Conservation (phyloP, 805 yeast species). For the Teunomyces tritomae region DNA sequence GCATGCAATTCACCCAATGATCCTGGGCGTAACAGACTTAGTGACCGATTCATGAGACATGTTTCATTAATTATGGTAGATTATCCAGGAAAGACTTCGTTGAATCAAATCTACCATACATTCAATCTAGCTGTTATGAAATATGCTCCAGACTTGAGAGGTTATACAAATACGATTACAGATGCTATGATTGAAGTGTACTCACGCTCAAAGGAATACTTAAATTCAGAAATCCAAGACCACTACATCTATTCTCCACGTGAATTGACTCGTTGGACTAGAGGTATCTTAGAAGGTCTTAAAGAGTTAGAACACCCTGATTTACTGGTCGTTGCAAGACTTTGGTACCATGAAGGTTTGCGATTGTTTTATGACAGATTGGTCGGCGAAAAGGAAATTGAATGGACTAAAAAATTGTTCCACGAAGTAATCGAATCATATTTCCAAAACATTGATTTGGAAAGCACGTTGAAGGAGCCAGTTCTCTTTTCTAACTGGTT, state of each 20-base stretch:
- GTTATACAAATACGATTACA: slow-evolving; percentile 52
- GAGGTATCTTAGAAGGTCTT: slow-evolving; percentile 63
- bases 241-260: slow-evolving; percentile 86
- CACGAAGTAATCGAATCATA: slow-evolving; percentile 24
- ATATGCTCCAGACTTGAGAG: slow-evolving; percentile 57
- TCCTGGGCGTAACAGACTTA: slow-evolving; percentile 62
- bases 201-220: slow-evolving; percentile 35
- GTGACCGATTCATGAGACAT: slow-evolving; percentile 65
- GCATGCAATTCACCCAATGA: slow-evolving; percentile 92
- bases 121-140: slow-evolving; percentile 58
- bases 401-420: slow-evolving; percentile 45
- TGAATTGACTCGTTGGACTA: slow-evolving; percentile 83
- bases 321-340: slow-evolving; percentile 46
- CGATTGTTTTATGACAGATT: slow-evolving; percentile 77
- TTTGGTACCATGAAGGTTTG: slow-evolving; percentile 81
- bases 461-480: slow-evolving; percentile 42
- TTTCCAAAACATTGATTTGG: slow-evolving; percentile 49
- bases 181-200: slow-evolving; percentile 68
- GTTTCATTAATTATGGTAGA: slow-evolving; percentile 68
- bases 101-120: slow-evolving; percentile 63
- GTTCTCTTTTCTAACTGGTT: slow-evolving; percentile 76
- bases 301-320: slow-evolving; percentile 31
- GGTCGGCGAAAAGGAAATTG: slow-evolving; percentile 43
- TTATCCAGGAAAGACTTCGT: slow-evolving; percentile 66
- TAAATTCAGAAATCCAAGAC: slow-evolving; percentile 38